A percentile compares a stretch with the other conserved stretches of the same genome.
These are phyloP conservation scores for Ophioceras dolichostomum DNA, from an alignment of 2,329 filamentous ascomycete genomes.

Conservation along the genomic window DNA sequence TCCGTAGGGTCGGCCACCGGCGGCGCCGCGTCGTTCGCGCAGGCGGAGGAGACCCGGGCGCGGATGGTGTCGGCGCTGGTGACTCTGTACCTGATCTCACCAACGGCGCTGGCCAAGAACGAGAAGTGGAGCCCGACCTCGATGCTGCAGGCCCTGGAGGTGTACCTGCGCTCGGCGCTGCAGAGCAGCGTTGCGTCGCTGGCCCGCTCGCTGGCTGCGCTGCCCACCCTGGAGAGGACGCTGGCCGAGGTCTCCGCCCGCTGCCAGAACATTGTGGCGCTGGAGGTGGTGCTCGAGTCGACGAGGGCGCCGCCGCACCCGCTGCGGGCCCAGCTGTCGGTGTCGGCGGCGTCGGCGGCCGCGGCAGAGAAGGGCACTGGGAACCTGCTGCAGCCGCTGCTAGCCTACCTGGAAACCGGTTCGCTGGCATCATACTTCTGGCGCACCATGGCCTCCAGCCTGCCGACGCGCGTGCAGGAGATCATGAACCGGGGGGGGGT, in stretches of 20 bases:
- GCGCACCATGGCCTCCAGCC: slow-evolving; percentile 69
- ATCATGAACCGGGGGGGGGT: slow-evolving; percentile 74
- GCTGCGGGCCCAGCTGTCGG: slow-evolving; percentile 26
- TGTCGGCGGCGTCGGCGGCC: slow-evolving; percentile 6
- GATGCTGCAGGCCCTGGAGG: slow-evolving; percentile 64
- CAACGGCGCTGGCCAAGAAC: slow-evolving; percentile 38
- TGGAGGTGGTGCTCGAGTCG: slow-evolving; percentile 64
- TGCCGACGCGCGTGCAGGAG: slow-evolving; percentile 70
- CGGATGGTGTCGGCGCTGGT: slow-evolving; percentile 62
- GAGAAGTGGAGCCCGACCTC: slow-evolving; percentile 54
- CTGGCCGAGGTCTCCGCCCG: slow-evolving; percentile 69
- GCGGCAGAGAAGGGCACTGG: slow-evolving; percentile 19
- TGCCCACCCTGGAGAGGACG: slow-evolving; percentile 72
- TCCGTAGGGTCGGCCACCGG: slow-evolving; percentile 45
- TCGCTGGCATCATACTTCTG: slow-evolving; percentile 89
- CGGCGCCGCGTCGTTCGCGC: slow-evolving; percentile 38
- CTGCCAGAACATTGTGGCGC: slow-evolving; percentile 83
- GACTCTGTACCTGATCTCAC: slow-evolving; percentile 72
- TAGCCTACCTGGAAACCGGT: slow-evolving; percentile 72
- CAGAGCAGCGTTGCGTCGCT: slow-evolving; percentile 68
- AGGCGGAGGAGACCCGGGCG: slow-evolving; percentile 62
- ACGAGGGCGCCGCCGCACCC: slow-evolving; percentile 60
- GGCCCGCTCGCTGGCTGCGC: slow-evolving; percentile 61
- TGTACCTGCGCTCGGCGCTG: slow-evolving; percentile 69
- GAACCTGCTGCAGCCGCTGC: slow-evolving; percentile 58